Evolutionary conservation across 768 basidiomycete genomes (phyloP).

Genomic region (Hericium alpestre): DNA sequence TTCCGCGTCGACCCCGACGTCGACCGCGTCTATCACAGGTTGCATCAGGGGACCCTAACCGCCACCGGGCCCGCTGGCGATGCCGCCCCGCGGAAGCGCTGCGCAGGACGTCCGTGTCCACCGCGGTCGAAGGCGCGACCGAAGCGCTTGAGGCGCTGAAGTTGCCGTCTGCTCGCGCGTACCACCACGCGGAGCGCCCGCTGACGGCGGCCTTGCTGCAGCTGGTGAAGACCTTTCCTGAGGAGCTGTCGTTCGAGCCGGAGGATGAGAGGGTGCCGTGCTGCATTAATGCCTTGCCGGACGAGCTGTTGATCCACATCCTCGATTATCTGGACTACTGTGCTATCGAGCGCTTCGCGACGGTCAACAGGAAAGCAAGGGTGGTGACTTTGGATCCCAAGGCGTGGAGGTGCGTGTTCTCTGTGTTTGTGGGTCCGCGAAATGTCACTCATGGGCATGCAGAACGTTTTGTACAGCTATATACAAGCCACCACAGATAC

Average conservation of each 20-base stretch:
- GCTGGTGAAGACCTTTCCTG: constrained; percentile 40
- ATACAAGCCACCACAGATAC: constrained; percentile 71
- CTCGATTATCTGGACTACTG: constrained; percentile 56
- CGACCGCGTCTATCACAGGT: constrained; percentile 55
- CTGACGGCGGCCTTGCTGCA: constrained; percentile 34
- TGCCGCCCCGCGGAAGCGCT: not conserved
- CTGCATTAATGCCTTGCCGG: constrained; percentile 52
- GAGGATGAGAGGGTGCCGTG: constrained; percentile 54
- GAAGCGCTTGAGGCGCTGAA: constrained; percentile 6
- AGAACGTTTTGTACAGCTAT: constrained; percentile 56
- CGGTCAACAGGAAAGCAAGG: constrained; percentile 63
- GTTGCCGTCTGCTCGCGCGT: constrained; percentile 1
- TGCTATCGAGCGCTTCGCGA: constrained; percentile 68
- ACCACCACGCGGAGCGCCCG: constrained; percentile 10
- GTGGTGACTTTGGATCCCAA: constrained; percentile 56
- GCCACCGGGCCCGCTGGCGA: not conserved
- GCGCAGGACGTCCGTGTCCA: not conserved
- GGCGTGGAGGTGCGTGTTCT: constrained; percentile 57
- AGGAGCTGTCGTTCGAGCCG: constrained; percentile 47
- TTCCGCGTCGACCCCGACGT: constrained; percentile 71
- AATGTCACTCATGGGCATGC: constrained; percentile 5
- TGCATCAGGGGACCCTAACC: constrained; percentile 29
- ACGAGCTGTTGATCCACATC: constrained; percentile 64
- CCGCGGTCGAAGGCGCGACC: not conserved
- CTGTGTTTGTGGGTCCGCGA: not conserved